phyloP scores from a whole-genome alignment of 495 filamentous ascomycete species.

The Bacidia rubella region DNA sequence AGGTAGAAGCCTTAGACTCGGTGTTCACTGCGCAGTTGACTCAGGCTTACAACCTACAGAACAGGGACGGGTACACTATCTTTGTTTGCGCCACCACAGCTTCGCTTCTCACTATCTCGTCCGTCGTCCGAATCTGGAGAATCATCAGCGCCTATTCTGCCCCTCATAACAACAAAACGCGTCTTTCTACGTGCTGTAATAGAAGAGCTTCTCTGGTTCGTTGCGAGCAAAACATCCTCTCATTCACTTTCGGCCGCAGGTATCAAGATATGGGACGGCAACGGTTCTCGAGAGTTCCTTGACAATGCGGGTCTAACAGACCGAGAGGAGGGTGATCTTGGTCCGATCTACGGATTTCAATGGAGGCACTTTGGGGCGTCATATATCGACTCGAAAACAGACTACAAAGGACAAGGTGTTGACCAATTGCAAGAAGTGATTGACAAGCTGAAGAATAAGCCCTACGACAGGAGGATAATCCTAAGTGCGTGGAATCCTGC shows the following conservation, averaged over 20 bases:
- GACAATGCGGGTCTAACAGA: conserved; percentile 68
- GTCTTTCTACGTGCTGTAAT: conserved; percentile 87
- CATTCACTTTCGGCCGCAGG: conserved; percentile 56
- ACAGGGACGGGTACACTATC: conserved; percentile 89
- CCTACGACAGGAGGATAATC: conserved; percentile 81
- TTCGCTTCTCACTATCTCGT: conserved; percentile 72
- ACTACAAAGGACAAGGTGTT: conserved; percentile 80
- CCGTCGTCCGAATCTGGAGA: conserved; percentile 21
- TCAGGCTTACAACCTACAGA: conserved; percentile 25
- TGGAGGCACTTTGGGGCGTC: conserved; percentile 96
- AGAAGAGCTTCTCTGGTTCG: conserved; percentile 94
- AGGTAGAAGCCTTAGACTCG: conserved; percentile 27
- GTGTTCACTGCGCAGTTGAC: not conserved
- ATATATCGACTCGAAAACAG: conserved; percentile 62
- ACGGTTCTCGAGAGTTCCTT: conserved; percentile 78
- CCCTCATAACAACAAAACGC: conserved; percentile 91
- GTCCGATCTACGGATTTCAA: conserved; percentile 96
- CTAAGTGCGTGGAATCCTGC: conserved; percentile 86
- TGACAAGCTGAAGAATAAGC: conserved; percentile 62
- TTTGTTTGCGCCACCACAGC: conserved; percentile 70
- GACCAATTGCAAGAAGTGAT: conserved; percentile 85
- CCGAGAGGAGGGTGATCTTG: conserved; percentile 75
- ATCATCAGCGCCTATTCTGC: conserved; percentile 48
- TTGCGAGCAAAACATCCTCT: conserved; percentile 69
- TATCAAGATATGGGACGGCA: conserved; percentile 97